Base-by-base conservation (phyloP, 2,329 filamentous ascomycete genomes). In the Penicillium sp. region DNA sequence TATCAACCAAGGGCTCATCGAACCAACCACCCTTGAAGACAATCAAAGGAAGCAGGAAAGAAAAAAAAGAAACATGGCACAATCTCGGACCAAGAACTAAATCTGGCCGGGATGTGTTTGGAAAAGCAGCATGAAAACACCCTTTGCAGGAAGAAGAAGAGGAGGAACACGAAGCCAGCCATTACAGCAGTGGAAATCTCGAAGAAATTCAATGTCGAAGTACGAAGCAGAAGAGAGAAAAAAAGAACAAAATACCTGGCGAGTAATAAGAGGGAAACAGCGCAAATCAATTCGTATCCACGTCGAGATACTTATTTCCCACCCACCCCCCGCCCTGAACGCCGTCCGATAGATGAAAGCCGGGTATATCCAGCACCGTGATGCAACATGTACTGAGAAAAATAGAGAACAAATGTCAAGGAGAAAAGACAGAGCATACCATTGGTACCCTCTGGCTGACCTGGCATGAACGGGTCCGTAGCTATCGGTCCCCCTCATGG, bases 361-460 rank as follows among this genome's bases (percentile, higher is more conserved):
- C 78, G 78, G 78, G 78, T 80, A 80, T 80, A 80, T 80, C 78
- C 78, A 79, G 78, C 78, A 79, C 78, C 78, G 73, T 76, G 72
- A 80, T 80, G 78, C 78, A 80, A 79, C 76, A 78, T 76, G 74
- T 76, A 76, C 70, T 66, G 66, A 72, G 65, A 56, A 64, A 64
- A 73, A 68, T 33, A 66, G 55, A 62, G 60, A 63, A 73, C 22
- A 69, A 72, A 72, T 66, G 68, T 65, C 58, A 53, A 58, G 62
- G 66, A 22, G n/a, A 56, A 56, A 55, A 37, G 35, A 4, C 35
- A 37, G 35, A 37, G 35, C 5, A 37, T 37, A 37, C 35, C 35
- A 37, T 37, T 13, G 35, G 35, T 37, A 37, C 35, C 35, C 35
- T 37, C 35, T 37, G 35, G 17, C 35, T 37, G 35, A 37, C 35